phyloP scores from a whole-genome alignment of 495 filamentous ascomycete genomes.

The Immersiella caudata region DNA sequence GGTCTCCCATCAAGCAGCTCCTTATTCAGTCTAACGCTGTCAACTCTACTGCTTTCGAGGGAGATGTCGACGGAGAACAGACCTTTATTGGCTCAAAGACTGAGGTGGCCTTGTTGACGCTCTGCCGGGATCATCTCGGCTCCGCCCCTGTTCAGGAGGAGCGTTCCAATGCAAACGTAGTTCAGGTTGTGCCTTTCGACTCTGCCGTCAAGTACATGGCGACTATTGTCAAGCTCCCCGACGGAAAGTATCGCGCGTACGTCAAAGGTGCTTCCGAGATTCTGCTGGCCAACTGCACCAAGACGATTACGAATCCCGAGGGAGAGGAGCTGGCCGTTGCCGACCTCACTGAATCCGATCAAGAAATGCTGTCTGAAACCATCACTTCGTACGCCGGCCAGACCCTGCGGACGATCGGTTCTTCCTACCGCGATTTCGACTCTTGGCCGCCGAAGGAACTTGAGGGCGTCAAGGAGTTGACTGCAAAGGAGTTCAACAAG shows the following conservation, averaged over 20 bases:
- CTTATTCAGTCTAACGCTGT: conserved; percentile 74
- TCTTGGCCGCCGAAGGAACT: conserved; percentile 82
- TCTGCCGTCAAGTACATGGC: conserved; percentile 89
- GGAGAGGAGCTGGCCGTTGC: conserved; percentile 54
- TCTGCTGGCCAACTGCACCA: conserved; percentile 68
- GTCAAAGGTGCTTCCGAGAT: conserved; percentile 91
- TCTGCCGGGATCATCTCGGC: conserved; percentile 72
- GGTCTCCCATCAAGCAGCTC: conserved; percentile 59
- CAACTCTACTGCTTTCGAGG: conserved; percentile 90
- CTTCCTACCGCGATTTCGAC: conserved; percentile 87
- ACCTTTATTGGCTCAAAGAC: conserved; percentile 89
- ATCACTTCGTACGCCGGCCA: conserved; percentile 79
- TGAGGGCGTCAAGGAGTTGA: conserved; percentile 69
- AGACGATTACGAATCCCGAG: conserved; percentile 68
- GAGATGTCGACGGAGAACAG: conserved; percentile 71
- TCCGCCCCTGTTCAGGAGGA: conserved; percentile 71
- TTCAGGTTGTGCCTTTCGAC: conserved; percentile 83
- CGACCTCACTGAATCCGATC: conserved; percentile 59
- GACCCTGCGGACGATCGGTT: conserved; percentile 84
- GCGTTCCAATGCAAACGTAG: conserved; percentile 67
- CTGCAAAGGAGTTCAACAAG: conserved; percentile 70
- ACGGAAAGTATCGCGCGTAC: conserved; percentile 69
- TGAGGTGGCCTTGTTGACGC: conserved; percentile 77
- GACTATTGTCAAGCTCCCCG: conserved; percentile 64
- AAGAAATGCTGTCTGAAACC: conserved; percentile 60